Evolutionary conservation across 2,329 filamentous ascomycete genomes (phyloP).

Genomic region (Dactylellina sp.): DNA sequence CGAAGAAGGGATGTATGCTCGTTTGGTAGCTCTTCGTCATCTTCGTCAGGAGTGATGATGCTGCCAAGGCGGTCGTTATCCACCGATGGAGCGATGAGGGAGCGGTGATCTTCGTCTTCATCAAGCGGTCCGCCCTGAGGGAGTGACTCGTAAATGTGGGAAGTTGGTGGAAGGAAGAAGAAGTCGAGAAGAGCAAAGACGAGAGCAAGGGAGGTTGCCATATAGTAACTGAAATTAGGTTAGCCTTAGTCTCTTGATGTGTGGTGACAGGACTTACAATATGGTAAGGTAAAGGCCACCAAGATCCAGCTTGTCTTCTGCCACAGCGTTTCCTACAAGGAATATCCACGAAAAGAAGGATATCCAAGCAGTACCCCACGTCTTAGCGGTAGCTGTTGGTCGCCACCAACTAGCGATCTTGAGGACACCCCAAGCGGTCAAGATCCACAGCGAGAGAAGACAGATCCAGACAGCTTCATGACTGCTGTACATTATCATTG

Average conservation of each 20-base stretch:
- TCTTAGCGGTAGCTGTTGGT: slow-evolving; percentile 85
- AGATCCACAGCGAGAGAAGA: slow-evolving; percentile 83
- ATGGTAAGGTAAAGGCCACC: slow-evolving; percentile 79
- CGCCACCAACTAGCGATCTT: slow-evolving; percentile 81
- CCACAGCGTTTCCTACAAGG: slow-evolving; percentile 78
- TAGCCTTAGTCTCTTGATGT: slow-evolving; percentile 69
- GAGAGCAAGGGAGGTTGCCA: slow-evolving; percentile 66
- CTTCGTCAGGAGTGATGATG: slow-evolving; percentile 54
- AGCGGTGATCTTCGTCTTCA: slow-evolving; percentile 61
- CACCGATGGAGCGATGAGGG: slow-evolving; percentile 64
- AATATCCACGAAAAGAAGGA: slow-evolving; percentile 79
- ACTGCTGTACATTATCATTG: slow-evolving; percentile 89
- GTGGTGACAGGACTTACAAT: slow-evolving; percentile 65
- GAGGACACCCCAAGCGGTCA: slow-evolving; percentile 83
- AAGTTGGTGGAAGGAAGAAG: slow-evolving; percentile 71
- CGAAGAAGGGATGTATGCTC: slow-evolving; percentile 59
- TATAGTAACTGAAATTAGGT: slow-evolving; percentile 39
- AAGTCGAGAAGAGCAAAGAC: slow-evolving; percentile 82
- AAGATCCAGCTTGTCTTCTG: slow-evolving; percentile 79
- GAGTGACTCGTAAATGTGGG: slow-evolving; percentile 50
- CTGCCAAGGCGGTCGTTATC: slow-evolving; percentile 62
- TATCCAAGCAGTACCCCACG: slow-evolving; percentile 85
- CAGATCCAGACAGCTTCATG: slow-evolving; percentile 89
- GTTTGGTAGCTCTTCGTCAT: slow-evolving; percentile 57
- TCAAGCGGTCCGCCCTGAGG: slow-evolving; percentile 64